Percentiles rank a stretch among this genome's conserved stretches.
Conservation (phyloP, 768 basidiomycete genomes). For the Russula dissimulans region DNA sequence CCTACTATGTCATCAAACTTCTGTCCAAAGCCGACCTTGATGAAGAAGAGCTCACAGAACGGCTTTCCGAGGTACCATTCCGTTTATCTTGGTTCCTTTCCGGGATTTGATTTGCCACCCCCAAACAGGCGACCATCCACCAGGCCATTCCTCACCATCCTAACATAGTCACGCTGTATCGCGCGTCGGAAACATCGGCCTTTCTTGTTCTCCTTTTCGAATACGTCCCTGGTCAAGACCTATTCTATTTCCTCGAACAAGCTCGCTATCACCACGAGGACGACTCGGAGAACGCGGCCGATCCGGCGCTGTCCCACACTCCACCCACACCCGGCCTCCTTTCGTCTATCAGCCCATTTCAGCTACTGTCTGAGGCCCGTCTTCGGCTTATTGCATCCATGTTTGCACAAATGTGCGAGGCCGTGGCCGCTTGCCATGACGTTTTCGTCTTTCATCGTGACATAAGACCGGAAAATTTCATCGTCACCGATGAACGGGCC, state of each 20-base stretch:
- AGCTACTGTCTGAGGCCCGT: conserved; percentile 78
- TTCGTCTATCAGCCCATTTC: conserved; percentile 66
- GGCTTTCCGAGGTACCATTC: conserved; percentile 76
- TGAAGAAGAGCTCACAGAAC: conserved; percentile 76
- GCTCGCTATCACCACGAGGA: conserved; percentile 77
- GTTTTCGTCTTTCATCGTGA: conserved; percentile 90
- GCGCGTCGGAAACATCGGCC: conserved; percentile 84
- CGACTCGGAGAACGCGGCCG: conserved; percentile 28
- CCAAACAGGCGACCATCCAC: conserved; percentile 76
- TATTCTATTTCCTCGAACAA: conserved; percentile 98
- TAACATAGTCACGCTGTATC: conserved; percentile 92
- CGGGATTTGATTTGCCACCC: background rate
- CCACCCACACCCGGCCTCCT: conserved; percentile 93
- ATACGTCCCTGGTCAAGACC: conserved; percentile 92
- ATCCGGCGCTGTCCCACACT: conserved; percentile 43
- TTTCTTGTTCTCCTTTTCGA: conserved; percentile 91
- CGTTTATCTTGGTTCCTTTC: conserved; percentile 1
- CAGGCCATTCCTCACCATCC: conserved; percentile 83
- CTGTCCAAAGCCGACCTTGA: conserved; percentile 90
- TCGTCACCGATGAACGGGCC: conserved; percentile 75
- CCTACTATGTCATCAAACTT: conserved; percentile 95
- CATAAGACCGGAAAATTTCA: conserved; percentile 99
- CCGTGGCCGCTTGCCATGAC: conserved; percentile 89
- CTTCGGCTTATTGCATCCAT: conserved; percentile 91
- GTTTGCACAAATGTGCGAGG: conserved; percentile 99